These are phyloP conservation scores for Aspergillus sp. DNA, from an alignment of 2,329 filamentous ascomycete species.

Conservation along the genomic window DNA sequence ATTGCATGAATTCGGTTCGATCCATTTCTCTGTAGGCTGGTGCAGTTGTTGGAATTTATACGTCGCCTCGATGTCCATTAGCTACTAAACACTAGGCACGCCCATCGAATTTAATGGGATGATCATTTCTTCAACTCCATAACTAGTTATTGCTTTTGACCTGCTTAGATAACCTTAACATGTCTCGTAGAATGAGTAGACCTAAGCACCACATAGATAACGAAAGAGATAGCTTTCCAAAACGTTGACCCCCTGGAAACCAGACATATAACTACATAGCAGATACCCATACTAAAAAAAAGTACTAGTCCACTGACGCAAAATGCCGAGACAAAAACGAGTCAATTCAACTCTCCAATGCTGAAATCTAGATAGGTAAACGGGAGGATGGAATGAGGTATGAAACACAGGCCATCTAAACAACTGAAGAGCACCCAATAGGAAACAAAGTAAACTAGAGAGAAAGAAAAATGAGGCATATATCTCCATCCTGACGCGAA, in stretches of 20 bases:
- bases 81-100: too few species aligned
- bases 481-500: slow-evolving; percentile 21
- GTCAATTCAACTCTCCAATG: slow-evolving; percentile 22
- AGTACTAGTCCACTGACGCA: neutral
- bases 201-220: neutral
- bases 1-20: too few species aligned
- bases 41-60: too few species aligned
- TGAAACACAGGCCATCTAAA: slow-evolving; percentile 27
- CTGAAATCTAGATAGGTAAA: slow-evolving; percentile 18
- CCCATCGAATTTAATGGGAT: too few species aligned
- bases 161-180: too few species aligned
- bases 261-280: neutral
- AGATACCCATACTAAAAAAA: neutral
- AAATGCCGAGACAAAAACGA: slow-evolving; percentile 6
- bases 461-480: slow-evolving; percentile 18
- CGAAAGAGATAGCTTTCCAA: neutral
- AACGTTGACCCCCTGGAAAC: too few species aligned
- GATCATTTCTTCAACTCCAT: too few species aligned
- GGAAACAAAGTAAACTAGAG: slow-evolving; percentile 7
- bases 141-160: too few species aligned
- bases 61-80: too few species aligned
- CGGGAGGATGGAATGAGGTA: slow-evolving; percentile 17
- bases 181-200: too few species aligned
- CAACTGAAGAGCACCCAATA: slow-evolving; percentile 17
- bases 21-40: too few species aligned